A percentile compares a stretch with the other conserved stretches of the same genome.
These are phyloP conservation scores for Geotrichum bryndzae DNA, from an alignment of 1,139 yeast species.

Conservation along the genomic window DNA sequence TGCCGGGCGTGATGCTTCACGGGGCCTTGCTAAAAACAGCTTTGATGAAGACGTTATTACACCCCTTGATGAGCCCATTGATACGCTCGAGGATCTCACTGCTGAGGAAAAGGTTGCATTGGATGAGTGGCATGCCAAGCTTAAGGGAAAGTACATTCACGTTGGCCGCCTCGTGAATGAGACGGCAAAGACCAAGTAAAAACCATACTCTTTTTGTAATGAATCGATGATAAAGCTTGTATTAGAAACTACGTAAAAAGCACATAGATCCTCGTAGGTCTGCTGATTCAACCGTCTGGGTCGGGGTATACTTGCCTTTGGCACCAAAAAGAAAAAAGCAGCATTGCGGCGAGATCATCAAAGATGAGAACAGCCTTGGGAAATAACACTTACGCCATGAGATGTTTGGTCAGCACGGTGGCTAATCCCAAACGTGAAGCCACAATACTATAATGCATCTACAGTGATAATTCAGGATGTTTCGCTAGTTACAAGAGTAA, in stretches of 20 bases:
- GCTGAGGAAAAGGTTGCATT: constrained; percentile 61
- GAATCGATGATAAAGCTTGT: background rate
- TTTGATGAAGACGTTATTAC: constrained; percentile 53
- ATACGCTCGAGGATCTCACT: constrained; percentile 55
- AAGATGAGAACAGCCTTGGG: background rate
- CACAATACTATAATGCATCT: background rate
- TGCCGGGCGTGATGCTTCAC: constrained; percentile 94
- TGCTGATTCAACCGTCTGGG: too few species aligned
- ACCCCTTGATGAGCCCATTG: constrained; percentile 52
- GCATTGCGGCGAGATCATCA: background rate
- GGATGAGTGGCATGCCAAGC: constrained; percentile 79
- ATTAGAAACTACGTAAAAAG: background rate
- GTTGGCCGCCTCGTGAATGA: constrained; percentile 33
- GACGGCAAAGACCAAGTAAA: constrained; percentile 19
- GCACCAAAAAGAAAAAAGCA: background rate
- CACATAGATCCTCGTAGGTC: too few species aligned
- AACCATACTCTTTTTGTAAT: background rate
- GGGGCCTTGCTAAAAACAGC: constrained; percentile 88
- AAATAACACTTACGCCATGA: background rate
- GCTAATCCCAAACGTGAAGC: too few species aligned
- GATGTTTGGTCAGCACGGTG: too few species aligned
- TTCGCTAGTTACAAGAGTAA: background rate
- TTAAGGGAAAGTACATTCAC: constrained; percentile 51
- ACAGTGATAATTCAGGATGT: background rate
- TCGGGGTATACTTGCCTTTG: too few species aligned